These are phyloP conservation scores for Cercospora zeina DNA, from an alignment of 2,329 filamentous ascomycete genomes.

Conservation along the genomic window DNA sequence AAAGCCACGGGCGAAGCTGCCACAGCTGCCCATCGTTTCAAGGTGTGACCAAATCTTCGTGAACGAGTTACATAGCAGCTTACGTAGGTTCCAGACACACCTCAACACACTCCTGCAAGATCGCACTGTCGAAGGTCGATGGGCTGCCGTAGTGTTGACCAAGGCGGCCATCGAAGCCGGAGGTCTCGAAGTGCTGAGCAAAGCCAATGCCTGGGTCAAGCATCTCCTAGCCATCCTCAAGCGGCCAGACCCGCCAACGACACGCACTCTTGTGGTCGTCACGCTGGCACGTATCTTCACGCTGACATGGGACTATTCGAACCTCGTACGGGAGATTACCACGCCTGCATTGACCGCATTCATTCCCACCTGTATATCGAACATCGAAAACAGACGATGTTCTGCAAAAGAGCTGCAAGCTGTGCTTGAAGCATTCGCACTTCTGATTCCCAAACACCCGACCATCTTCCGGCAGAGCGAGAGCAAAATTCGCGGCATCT, in stretches of 20 bases:
- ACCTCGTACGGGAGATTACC: conserved; percentile 80
- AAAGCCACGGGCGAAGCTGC: conserved; percentile 63
- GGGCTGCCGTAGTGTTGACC: conserved; percentile 73
- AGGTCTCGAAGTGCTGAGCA: conserved; percentile 77
- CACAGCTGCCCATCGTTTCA: conserved; percentile 77
- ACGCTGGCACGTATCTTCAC: conserved; percentile 80
- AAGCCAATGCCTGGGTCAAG: conserved; percentile 72
- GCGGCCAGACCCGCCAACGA: conserved; percentile 74
- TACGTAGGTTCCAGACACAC: conserved; percentile 53
- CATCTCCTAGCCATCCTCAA: conserved; percentile 73
- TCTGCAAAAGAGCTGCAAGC: conserved; percentile 54
- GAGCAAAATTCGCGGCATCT: conserved; percentile 56
- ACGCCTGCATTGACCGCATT: conserved; percentile 78
- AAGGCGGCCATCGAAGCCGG: conserved; percentile 81
- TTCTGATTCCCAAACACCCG: conserved; percentile 75
- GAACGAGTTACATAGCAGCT: neutral
- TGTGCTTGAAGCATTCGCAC: conserved; percentile 69
- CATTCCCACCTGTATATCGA: conserved; percentile 69
- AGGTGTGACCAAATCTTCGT: conserved; percentile 37
- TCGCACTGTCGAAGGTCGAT: conserved; percentile 70
- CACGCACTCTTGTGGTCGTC: conserved; percentile 75
- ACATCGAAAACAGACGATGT: conserved; percentile 50
- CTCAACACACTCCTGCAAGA: conserved; percentile 77
- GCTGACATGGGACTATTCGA: conserved; percentile 78
- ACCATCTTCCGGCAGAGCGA: conserved; percentile 78